Evolutionary conservation across 2,329 filamentous ascomycete genomes (phyloP), one percentile per base, ranked within the genome.

Genomic region (Fusarium sp.): DNA sequence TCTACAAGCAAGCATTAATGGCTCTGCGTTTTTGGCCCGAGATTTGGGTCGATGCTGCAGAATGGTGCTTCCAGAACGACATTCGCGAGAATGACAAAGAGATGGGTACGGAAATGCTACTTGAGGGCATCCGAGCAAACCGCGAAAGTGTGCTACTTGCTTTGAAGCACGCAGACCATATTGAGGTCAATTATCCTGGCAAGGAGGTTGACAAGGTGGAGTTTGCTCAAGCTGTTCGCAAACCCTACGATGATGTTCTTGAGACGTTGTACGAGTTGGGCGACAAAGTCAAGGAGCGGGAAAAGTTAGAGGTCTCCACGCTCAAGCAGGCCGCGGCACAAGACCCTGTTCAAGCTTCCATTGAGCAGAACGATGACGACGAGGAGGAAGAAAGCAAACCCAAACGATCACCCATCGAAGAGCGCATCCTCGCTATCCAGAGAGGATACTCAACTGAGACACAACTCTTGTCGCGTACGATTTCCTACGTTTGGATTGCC

Each of bases 401-500:
- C 2, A 82, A 81, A 56, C 80, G 83, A 48, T 88, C 88, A 64
- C 84, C 86, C 15, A 89, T 87, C 53, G 89, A 94, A 69, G 84
- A 89, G 51, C 88, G 90, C 67, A 84, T 88, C 44, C 82, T 85
- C 50, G 83, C 85, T 17, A 84, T 91, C 21, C 83, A 88, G 73
- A 86, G 91, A 62, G 89, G 89, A 12, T 91, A 92, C 74, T 86
- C 88, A 9, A 86, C 86, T 7, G 93, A 97, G 74, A 88, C 90
- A 32, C 89, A 91, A 26, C 83, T 91, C 17, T 85, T 98, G 21
- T 95, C 91, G 40, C 90, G 91, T 71, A 95, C 93, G 2, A 90
- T 99, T 55, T 97, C 96, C 0, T 94, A 93, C 73, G 90, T 94
- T 6, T 99, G 96, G 96, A 96, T 98, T 74, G 93, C 94, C 17